Evolutionary conservation across 345 rosid genomes (phyloP), one percentile per base, ranked within the genome.

Genomic region (Pistacia integerrima): DNA sequence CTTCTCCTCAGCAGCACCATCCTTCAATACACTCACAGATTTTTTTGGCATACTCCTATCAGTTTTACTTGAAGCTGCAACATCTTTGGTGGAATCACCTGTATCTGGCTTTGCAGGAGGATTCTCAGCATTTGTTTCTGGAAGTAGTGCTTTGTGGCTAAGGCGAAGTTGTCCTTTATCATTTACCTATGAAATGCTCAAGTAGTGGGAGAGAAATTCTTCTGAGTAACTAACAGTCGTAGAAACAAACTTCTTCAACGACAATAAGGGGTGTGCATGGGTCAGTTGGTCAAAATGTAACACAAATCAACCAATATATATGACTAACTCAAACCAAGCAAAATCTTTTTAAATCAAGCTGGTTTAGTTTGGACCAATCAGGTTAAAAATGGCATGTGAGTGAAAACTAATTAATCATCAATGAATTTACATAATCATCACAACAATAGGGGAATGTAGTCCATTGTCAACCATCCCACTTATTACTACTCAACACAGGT

Each of bases 131-230:
- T 88, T 82, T 68, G 88, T 52, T 48, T 91, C 97, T 67, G 97
- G 95, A 81, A 92, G 93, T 68, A 96, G 85, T 44, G 97, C 97
- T 67, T 83, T 82, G 49, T 92, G 97, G 81, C 99, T 96, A 62
- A 93, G 94, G 54, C 97, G 93, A 77, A 96, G 97, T 80, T 96
- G 99, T 69, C 99, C 99, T 80, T 96, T 96, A 67, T 86, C 94
- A 75, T 93, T 93, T 76, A 96, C 89, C 99, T 95, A 80, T 77
- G 67, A 46, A 44, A 77, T 8, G 11, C 8, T 33, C 10, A 51
- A n/a, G 62, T 55, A 18, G 79, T 48, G 30, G 35, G 64, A 77
- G 46, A 69, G 25, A 67, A 25, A 35, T 46, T 74, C 6, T 55
- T 48, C 20, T 13, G 13, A 64, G 33, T 12, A 51, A 68, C 36